Evolutionary conservation across 139 green algal species (phyloP), one percentile per base, ranked within the genome.

Genomic region (Gonium pectorale): DNA sequence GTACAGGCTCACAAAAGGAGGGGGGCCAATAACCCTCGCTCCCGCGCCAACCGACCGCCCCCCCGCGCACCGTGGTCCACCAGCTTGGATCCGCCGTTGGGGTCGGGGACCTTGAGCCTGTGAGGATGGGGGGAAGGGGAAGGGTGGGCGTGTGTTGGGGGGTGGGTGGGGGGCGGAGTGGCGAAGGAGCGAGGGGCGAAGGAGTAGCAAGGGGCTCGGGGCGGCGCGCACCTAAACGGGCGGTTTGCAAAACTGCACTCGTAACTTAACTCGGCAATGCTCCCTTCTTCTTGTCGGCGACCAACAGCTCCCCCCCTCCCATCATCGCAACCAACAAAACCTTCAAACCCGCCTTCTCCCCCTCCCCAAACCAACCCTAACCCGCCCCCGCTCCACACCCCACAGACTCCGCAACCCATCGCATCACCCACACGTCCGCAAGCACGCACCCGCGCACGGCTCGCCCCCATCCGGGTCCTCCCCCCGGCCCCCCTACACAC

Each of bases 21-120:
- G 11, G 46, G 46, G 46, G 46, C 11, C 46, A 54, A 54, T 15
- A 54, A 54, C 46, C 46, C 46, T 54, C 46, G 11, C 46, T 15
- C 46, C 11, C 46, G 15, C 46, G 46, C 11, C 15, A 24, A 15
- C 11, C 46, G 11, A 15, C 62, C 62, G 5, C 8, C 8, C 31
- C 33, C 31, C 31, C 13, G 19, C 71, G 2, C 54, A 79, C 72
- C 74, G 67, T 97, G 92, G 84, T 98, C 95, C 70, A 96, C 90
- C 41, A 97, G 75, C 33, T 77, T 86, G 38, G 90, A 85, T 38
- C 78, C 87, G 67, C 89, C 91, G 56, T 93, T 90, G 9, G 92
- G 81, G 8, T 90, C 67, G 0, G 93, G 93, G 70, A 96, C 91
- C 80, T 95, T 94, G 21, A 88, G 64, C 73, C 83, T 88, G 83